These are phyloP conservation scores for Thraustochytrium sp. DNA, from an alignment of 352 stramenopile genomes.

Conservation along the genomic window DNA sequence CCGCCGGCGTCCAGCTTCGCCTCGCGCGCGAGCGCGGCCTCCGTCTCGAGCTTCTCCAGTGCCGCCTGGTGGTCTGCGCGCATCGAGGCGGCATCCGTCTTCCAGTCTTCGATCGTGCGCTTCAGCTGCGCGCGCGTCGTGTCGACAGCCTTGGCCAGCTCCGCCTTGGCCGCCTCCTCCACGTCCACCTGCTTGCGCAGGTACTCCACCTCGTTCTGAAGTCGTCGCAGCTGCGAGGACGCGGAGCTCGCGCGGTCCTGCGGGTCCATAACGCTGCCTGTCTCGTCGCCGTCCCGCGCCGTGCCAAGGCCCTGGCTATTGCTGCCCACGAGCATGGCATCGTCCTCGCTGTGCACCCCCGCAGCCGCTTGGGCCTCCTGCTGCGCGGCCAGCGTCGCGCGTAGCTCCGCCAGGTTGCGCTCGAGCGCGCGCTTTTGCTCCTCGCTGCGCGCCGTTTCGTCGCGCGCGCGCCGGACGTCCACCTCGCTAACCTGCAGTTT, in stretches of 20 bases:
- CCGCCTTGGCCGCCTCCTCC: background rate
- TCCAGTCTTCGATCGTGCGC: constrained; percentile 30
- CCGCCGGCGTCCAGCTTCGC: background rate
- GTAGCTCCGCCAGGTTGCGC: constrained; percentile 27
- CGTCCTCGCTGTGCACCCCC: background rate
- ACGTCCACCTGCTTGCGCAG: constrained; percentile 26
- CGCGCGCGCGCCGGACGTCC: background rate
- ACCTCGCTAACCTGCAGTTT: constrained; percentile 21
- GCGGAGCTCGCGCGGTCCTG: background rate
- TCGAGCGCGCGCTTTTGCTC: background rate
- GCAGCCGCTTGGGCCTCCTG: background rate
- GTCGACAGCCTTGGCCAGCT: background rate
- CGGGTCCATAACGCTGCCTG: no score
- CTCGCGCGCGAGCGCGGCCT: background rate
- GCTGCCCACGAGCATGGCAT: no score
- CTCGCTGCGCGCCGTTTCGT: background rate
- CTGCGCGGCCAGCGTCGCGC: background rate
- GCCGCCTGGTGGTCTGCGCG: background rate
- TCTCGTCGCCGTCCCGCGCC: no score
- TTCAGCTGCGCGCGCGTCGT: background rate
- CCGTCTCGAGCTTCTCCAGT: background rate
- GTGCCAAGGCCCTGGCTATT: no score
- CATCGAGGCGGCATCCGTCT: background rate
- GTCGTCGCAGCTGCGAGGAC: background rate
- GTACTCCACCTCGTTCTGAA: constrained; percentile 26